Percentiles rank a stretch among this genome's conserved stretches.
These are phyloP conservation scores for Eleusine coracana DNA, from an alignment of 176 grass and related monocot species.

Conservation along the genomic window DNA sequence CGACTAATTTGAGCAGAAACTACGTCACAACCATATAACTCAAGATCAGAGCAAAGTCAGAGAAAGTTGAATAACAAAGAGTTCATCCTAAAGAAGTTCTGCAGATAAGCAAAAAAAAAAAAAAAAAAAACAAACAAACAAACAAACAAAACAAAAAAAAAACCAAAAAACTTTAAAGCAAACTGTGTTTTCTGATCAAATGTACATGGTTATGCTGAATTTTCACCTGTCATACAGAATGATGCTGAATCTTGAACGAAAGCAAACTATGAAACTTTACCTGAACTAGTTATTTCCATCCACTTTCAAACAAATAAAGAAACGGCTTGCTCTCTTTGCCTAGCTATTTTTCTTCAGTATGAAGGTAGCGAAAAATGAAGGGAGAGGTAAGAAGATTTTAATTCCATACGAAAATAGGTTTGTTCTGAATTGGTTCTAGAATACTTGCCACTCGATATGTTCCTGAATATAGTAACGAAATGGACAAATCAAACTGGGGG, in stretches of 20 bases:
- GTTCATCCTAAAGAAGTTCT: background rate
- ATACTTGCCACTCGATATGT: background rate
- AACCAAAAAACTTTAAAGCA: background rate
- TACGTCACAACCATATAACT: background rate
- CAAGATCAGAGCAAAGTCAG: background rate
- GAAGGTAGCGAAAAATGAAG: background rate
- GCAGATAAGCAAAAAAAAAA: background rate
- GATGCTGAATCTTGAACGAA: background rate
- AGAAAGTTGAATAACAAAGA: background rate
- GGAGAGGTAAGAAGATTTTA: background rate
- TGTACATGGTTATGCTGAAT: background rate
- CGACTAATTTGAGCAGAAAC: background rate
- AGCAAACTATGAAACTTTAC: background rate
- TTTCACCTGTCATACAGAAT: background rate
- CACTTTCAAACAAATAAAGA: background rate
- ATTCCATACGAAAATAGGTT: background rate
- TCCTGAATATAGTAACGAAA: background rate
- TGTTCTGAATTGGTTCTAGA: background rate
- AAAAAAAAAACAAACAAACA: background rate
- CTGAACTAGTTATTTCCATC: background rate
- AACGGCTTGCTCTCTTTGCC: background rate
- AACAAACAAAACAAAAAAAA: too few relatives aligned
- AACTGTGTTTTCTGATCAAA: background rate
- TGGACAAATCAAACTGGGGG: background rate
- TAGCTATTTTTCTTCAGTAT: background rate